Base-by-base conservation (phyloP, 2,329 filamentous ascomycete species). In the Trichoderma polysporum region DNA sequence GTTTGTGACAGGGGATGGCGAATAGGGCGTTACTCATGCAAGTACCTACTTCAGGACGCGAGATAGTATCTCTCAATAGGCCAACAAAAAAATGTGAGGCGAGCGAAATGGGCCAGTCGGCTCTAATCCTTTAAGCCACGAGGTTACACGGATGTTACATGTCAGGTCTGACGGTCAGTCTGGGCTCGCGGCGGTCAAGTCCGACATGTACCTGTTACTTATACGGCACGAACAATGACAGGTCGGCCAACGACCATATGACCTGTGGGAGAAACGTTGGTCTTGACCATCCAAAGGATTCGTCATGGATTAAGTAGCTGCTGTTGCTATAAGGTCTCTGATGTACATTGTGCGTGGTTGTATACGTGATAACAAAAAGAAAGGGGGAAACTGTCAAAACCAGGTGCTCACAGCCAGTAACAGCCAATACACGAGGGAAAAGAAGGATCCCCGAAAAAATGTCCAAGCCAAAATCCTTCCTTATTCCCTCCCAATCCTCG, bases 311-410 rank as follows among this genome's bases (percentile, higher is more conserved):
- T 64, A 64, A 56, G 37, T 27, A 47, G 60, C 37, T 35, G 50
- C 49, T 64, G 53, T 10, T 61, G 37, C 60, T 58, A 49, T 63
- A 27, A 64, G 53, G 27, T 56, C 60, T 73, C 70, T 76, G 74
- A 74, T 75, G 72, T 76, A 76, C 74, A 75, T 60, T 35, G 56
- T 45, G 56, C 45, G 49, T 52, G 27, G 15, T 12, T 31, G 12
- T 75, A 74, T 49, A 49, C 49, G 60, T 63, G 33, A 66, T 58
- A 66, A 66, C 61, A 33, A 47, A 56, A 53, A 53, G 74, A 53
- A 39, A 41, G 19, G 41, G 41, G 41, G 9, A 41, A 63, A 41
- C 45, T 45, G 50, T 41, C 35, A 41, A 33, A 62, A 62, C 50
- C 59, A 56, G 66, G 69, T 73, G 73, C 68, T 74, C 73, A 68